Evolutionary conservation across 2,329 filamentous ascomycete genomes (phyloP).

Genomic region (Exophiala oligosperma): DNA sequence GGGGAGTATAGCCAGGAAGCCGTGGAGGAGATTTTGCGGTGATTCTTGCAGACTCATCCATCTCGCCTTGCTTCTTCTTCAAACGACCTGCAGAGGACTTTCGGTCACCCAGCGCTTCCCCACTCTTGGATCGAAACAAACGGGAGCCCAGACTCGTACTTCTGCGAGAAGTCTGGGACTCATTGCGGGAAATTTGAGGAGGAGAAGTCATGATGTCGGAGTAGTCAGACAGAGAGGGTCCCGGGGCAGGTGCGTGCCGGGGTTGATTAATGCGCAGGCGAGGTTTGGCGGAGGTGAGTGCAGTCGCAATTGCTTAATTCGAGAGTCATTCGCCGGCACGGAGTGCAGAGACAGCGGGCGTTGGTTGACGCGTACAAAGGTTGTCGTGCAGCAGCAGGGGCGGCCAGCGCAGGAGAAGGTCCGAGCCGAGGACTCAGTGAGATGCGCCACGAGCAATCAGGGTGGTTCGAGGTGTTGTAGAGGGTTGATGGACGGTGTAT

Average conservation of each 20-base stretch:
- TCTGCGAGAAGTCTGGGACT: constrained; percentile 24
- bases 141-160: constrained; percentile 28
- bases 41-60: constrained; percentile 22
- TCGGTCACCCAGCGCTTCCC: constrained; percentile 27
- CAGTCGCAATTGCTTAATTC: constrained; percentile 7
- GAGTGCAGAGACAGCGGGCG: not conserved
- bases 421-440: not conserved
- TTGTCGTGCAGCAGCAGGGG: constrained; percentile 9
- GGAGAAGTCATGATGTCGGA: constrained; percentile 23
- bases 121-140: constrained; percentile 28
- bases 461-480: not conserved
- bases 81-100: constrained; percentile 23
- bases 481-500: not conserved
- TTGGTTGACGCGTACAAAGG: not conserved
- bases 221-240: not conserved
- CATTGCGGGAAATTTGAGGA: constrained; percentile 22
- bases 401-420: constrained; percentile 17
- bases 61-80: constrained; percentile 26
- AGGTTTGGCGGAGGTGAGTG: not conserved
- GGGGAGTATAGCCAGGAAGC: constrained; percentile 24
- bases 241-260: constrained; percentile 6
- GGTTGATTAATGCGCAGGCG: constrained; percentile 6
- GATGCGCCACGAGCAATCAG: not conserved
- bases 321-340: constrained; percentile 9
- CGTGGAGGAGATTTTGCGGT: constrained; percentile 22